Evolutionary conservation across 768 basidiomycete genomes (phyloP).

Genomic region (Suillus occidentalis): DNA sequence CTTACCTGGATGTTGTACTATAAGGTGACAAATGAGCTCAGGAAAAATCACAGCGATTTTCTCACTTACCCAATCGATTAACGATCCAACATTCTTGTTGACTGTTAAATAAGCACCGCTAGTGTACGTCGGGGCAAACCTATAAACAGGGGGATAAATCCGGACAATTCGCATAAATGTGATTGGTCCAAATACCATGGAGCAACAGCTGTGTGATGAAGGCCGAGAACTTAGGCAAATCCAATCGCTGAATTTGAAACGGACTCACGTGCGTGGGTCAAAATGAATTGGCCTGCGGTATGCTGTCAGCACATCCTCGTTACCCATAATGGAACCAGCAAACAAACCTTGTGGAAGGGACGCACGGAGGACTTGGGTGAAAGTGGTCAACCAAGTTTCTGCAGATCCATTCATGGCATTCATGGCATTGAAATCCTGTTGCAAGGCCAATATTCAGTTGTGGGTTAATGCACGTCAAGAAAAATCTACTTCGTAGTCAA

Average conservation of each 20-base stretch:
- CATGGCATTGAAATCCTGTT: slow-evolving; percentile 62
- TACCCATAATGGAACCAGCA: not conserved
- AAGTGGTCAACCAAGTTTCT: slow-evolving; percentile 41
- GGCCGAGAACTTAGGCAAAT: not conserved
- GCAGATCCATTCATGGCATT: slow-evolving; percentile 50
- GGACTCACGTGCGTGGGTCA: slow-evolving; percentile 38
- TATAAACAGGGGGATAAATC: slow-evolving; percentile 5
- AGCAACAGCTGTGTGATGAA: slow-evolving; percentile 38
- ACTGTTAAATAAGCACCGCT: slow-evolving; percentile 41
- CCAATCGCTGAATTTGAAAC: slow-evolving; percentile 22
- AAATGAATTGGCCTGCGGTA: slow-evolving; percentile 24
- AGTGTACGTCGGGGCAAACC: slow-evolving; percentile 38
- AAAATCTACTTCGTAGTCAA: slow-evolving; percentile 60
- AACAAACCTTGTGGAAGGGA: slow-evolving; percentile 26
- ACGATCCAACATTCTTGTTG: slow-evolving; percentile 37
- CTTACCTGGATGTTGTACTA: slow-evolving; percentile 19
- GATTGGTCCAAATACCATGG: slow-evolving; percentile 34
- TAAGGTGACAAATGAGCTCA: not conserved
- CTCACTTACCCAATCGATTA: slow-evolving; percentile 44
- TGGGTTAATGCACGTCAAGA: not conserved
- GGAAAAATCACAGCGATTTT: not conserved
- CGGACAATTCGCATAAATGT: not conserved
- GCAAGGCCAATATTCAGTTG: slow-evolving; percentile 4
- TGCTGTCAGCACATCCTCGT: not conserved
- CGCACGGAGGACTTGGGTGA: slow-evolving; percentile 31